These are phyloP conservation scores for Aspergillus brasiliensis DNA, from an alignment of 2,329 filamentous ascomycete genomes.

Conservation along the genomic window DNA sequence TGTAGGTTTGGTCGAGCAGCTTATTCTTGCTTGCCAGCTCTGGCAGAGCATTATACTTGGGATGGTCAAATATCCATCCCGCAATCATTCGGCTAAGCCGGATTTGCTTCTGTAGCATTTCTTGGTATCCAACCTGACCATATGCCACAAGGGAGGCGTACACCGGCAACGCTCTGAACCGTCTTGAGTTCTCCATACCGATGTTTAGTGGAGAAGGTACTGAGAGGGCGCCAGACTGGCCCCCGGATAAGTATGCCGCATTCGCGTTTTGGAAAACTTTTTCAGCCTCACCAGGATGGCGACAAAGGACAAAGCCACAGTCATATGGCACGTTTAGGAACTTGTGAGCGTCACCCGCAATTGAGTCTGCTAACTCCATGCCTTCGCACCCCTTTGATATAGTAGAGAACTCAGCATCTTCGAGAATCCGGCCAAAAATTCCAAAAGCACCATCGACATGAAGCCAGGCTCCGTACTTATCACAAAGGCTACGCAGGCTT, in stretches of 20 bases:
- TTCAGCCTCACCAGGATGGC: conserved; percentile 59
- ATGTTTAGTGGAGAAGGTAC: conserved; percentile 85
- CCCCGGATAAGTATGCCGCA: conserved; percentile 71
- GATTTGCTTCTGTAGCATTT: conserved; percentile 73
- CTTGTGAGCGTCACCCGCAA: conserved; percentile 86
- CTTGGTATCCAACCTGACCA: conserved; percentile 67
- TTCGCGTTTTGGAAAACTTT: conserved; percentile 80
- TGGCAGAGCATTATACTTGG: conserved; percentile 69
- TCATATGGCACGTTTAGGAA: conserved; percentile 95
- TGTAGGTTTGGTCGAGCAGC: conserved; percentile 59
- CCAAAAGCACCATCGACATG: conserved; percentile 93
- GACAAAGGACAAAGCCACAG: conserved; percentile 84
- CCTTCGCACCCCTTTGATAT: conserved; percentile 59
- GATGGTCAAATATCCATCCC: conserved; percentile 61
- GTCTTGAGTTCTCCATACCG: conserved; percentile 85
- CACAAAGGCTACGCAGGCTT: conserved; percentile 68
- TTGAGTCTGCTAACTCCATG: conserved; percentile 81
- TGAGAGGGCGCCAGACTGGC: conserved; percentile 33
- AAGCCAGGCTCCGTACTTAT: conserved; percentile 77
- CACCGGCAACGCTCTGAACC: conserved; percentile 86
- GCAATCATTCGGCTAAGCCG: conserved; percentile 69
- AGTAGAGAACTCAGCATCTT: conserved; percentile 57
- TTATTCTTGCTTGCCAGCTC: conserved; percentile 37
- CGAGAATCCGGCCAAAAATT: conserved; percentile 71
- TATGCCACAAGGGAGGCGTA: conserved; percentile 79